Evolutionary conservation across 2,329 filamentous ascomycete species (phyloP).

Genomic region (Curvularia eragrostidis): DNA sequence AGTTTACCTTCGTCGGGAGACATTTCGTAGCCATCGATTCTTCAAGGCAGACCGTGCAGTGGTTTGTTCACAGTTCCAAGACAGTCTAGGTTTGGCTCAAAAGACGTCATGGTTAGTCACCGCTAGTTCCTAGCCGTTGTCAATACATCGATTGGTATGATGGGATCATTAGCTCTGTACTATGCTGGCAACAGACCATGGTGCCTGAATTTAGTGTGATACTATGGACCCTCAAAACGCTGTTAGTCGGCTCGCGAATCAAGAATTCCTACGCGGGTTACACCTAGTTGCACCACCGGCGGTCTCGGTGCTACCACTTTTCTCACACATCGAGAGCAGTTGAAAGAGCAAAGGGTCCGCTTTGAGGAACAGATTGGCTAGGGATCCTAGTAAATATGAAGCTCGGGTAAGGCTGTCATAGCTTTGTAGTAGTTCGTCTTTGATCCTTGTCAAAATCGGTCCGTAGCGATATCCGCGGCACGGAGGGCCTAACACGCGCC

Average conservation of each 20-base stretch:
- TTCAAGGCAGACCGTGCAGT: constrained; percentile 14
- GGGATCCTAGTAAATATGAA: too few species aligned
- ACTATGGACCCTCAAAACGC: constrained; percentile 50
- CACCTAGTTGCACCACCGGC: constrained; percentile 28
- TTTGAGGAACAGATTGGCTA: too few species aligned
- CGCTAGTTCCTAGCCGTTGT: constrained; percentile 41
- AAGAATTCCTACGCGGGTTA: constrained; percentile 33
- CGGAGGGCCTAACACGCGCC: background rate
- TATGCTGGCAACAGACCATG: too few species aligned
- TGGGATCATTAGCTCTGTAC: constrained; percentile 37
- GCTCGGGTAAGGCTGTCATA: too few species aligned
- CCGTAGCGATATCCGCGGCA: too few species aligned
- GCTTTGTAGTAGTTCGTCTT: background rate
- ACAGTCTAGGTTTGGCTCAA: constrained; percentile 43
- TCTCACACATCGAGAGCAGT: too few species aligned
- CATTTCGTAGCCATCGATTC: too few species aligned
- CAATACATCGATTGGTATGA: constrained; percentile 49
- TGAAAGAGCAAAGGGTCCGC: too few species aligned
- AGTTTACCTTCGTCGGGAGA: too few species aligned
- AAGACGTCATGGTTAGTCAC: constrained; percentile 40
- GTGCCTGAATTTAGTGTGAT: constrained; percentile 37
- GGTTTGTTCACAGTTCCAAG: constrained; percentile 28
- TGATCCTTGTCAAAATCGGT: too few species aligned
- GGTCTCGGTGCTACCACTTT: too few species aligned
- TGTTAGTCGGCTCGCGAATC: constrained; percentile 24